Evolutionary conservation across 140 eudicot genomes (phyloP), one percentile per base, ranked within the genome.

Genomic region (Senecio squalidus): DNA sequence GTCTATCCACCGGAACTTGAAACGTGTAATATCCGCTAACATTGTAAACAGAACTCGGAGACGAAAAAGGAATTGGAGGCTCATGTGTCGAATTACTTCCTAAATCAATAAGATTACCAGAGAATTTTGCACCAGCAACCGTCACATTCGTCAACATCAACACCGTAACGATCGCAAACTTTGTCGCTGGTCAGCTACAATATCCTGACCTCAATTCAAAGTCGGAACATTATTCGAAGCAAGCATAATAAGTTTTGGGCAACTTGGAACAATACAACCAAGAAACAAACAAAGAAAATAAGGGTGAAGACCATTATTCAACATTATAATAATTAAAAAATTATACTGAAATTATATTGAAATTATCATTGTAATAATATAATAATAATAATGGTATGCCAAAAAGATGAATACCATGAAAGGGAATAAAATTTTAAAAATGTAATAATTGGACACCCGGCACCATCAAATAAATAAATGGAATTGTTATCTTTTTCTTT

Each of bases 241-340:
- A 11, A 76, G 55, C n/a, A n/a, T n/a, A n/a, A n/a, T n/a, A n/a
- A n/a, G n/a, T n/a, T 70, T 53, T 62, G 58, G 70, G 70, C 70
- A 70, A 46, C 64, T 62, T 62, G 43, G 39, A 70, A 17, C 58
- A 46, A 53, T 30, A 57, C 58, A 55, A 53, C 43, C 64, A 43
- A 70, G 76, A 70, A 62, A 43, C 34, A 62, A 70, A 62, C 76
- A 70, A 62, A 33, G 41, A 23, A 62, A 62, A 62, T 62, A 50
- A 39, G 63, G 75, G 57, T 38, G 62, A 62, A 70, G 64, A 70
- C 64, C 64, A 70, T 62, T 6, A 53, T 70, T 41, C 70, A 53
- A 43, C 59, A 26, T 41, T 43, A 41, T 30, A 62, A 69, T 59
- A 44, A 17, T 45, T 29, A 17, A 44, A 29, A 46, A 46, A 30